phyloP scores from a whole-genome alignment of 192 early-diverging fungal species.

The Paraglomus occultum region DNA sequence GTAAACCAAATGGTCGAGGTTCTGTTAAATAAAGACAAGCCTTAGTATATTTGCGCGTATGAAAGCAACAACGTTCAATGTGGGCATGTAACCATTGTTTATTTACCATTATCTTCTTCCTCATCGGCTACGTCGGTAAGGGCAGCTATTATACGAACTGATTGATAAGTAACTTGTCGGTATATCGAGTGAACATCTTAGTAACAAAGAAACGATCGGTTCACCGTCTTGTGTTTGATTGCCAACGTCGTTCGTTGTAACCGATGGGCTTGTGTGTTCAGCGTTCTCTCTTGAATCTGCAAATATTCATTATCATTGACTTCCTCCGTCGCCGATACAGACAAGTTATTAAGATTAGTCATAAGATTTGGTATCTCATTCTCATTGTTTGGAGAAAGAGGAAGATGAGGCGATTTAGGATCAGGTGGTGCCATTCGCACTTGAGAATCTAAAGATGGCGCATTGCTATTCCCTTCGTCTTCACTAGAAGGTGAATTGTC shows the following conservation, averaged over 20 bases:
- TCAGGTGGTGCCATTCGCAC: conserved; percentile 27
- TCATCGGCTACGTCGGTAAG: background rate
- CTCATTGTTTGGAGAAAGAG: conserved; percentile 4
- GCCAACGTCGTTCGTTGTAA: conserved; percentile 2
- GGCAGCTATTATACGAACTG: too few species aligned
- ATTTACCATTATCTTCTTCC: conserved; percentile 26
- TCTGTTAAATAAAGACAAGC: conserved; percentile 26
- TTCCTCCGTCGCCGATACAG: background rate
- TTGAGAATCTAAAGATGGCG: conserved; percentile 3
- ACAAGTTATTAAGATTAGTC: background rate
- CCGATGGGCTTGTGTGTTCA: background rate
- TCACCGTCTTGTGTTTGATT: background rate
- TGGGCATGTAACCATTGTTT: background rate
- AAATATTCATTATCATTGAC: background rate
- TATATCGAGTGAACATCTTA: too few species aligned
- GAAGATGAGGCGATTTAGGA: conserved; percentile 24
- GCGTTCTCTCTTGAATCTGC: background rate
- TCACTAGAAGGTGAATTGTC: background rate
- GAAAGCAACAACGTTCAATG: background rate
- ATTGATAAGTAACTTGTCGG: too few species aligned
- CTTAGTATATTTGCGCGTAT: background rate
- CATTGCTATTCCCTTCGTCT: conserved; percentile 1
- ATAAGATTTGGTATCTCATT: background rate
- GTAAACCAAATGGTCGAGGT: conserved; percentile 70
- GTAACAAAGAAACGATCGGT: too few species aligned